Evolutionary conservation across 768 basidiomycete genomes (phyloP).

Genomic region (Butyriboletus loyo): DNA sequence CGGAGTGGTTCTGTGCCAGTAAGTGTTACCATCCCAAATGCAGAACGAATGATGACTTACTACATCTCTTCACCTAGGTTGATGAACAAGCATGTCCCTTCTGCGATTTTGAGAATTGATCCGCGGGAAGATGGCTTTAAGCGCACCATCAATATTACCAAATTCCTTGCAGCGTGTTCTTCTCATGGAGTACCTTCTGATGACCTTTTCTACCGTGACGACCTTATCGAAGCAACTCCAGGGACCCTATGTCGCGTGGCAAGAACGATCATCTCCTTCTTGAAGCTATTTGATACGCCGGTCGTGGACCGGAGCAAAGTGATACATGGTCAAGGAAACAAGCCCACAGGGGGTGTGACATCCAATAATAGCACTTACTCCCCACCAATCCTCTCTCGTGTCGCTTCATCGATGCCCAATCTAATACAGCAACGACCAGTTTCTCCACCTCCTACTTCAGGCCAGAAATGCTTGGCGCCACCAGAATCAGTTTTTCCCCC

Average conservation of each 20-base stretch:
- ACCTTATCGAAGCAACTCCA: conserved; percentile 57
- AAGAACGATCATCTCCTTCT: conserved; percentile 64
- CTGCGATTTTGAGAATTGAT: conserved; percentile 59
- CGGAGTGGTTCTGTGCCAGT: conserved; percentile 90
- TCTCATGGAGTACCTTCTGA: conserved; percentile 60
- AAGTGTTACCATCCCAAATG: conserved; percentile 36
- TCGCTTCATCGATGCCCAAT: conserved; percentile 64
- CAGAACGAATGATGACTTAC: conserved; percentile 2
- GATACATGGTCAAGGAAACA: conserved; percentile 41
- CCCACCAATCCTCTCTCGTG: conserved; percentile 34
- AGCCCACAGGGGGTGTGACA: conserved; percentile 16
- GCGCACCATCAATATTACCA: conserved; percentile 68
- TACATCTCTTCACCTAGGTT: conserved; percentile 44
- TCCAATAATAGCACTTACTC: conserved; percentile 39
- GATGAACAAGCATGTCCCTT: conserved; percentile 72
- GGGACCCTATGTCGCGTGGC: conserved; percentile 73
- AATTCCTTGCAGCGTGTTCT: conserved; percentile 74
- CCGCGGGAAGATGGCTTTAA: conserved; percentile 63
- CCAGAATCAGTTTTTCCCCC: conserved; percentile 47
- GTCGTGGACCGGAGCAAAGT: conserved; percentile 44
- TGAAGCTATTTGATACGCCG: conserved; percentile 58
- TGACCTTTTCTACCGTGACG: conserved; percentile 66
- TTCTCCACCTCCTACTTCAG: conserved; percentile 34
- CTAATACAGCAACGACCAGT: conserved; percentile 39
- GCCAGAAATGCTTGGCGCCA: conserved; percentile 49